Percentiles rank a stretch among this genome's conserved stretches.
Conservation (phyloP, 257 asterid genomes). For the Solanum lignicaule region DNA sequence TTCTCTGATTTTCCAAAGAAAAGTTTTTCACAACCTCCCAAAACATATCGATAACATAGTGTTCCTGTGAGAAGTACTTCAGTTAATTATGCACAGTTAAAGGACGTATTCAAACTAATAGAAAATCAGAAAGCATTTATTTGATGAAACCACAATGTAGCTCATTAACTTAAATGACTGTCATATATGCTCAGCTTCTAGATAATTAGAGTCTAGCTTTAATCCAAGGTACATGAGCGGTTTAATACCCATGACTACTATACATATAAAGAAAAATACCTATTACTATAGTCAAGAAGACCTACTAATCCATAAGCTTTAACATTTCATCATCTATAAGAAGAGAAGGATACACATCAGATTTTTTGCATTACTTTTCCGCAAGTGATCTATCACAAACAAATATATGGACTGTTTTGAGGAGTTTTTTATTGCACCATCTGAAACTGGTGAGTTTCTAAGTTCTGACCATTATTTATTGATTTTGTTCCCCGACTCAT, state of each 20-base stretch:
- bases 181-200: not conserved
- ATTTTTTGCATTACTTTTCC: not conserved
- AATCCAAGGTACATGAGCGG: not conserved
- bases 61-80: slow-evolving; percentile 53
- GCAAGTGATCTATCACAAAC: not conserved
- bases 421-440: not conserved
- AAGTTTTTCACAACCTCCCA: slow-evolving; percentile 83
- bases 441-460: not conserved
- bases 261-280: not conserved
- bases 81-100: slow-evolving; percentile 8
- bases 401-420: not conserved
- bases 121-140: not conserved
- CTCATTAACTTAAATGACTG: not conserved
- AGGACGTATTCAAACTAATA: not conserved
- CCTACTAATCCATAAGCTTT: not conserved
- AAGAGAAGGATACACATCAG: not conserved
- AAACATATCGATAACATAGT: slow-evolving; percentile 78
- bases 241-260: not conserved
- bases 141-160: not conserved
- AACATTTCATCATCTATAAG: not conserved
- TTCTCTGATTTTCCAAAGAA: slow-evolving; percentile 72
- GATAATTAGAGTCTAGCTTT: not conserved
- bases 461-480: not conserved
- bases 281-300: not conserved
- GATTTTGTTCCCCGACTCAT: not conserved